Evolutionary conservation across 495 filamentous ascomycete species (phyloP).

Genomic region (Podospora pseudocomata): DNA sequence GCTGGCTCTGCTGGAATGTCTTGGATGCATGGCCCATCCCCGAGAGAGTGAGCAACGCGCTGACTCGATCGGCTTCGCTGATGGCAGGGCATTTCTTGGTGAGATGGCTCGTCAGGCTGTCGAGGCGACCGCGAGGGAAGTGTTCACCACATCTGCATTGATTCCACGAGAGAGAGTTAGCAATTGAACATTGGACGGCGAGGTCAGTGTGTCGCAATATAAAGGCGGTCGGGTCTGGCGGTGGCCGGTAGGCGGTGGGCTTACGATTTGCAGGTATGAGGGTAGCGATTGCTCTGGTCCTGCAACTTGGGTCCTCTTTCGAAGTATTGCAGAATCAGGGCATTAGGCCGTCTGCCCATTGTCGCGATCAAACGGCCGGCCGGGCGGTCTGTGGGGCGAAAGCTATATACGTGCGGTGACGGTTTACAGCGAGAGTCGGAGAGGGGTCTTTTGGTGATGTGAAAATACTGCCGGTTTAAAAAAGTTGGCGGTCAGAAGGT

Average conservation of each 20-base stretch:
- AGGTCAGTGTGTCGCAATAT: conserved; percentile 1
- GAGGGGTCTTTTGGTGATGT: conserved; percentile 24
- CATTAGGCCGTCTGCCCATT: conserved; percentile 81
- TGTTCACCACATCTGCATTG: conserved; percentile 62
- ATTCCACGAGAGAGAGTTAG: conserved; percentile 2
- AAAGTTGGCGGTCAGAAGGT: conserved; percentile 31
- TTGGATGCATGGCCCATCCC: conserved; percentile 36
- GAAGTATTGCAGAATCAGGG: conserved; percentile 79
- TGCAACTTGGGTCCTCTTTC: conserved; percentile 75
- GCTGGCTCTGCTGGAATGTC: conserved; percentile 26
- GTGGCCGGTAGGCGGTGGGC: conserved; percentile 7
- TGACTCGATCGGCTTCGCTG: conserved; percentile 60
- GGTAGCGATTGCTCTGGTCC: conserved; percentile 82
- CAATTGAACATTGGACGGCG: background rate
- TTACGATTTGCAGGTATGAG: conserved; percentile 73
- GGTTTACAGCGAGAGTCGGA: conserved; percentile 6
- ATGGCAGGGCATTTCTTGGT: conserved; percentile 78
- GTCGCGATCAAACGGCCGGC: conserved; percentile 19
- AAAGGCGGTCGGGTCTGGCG: conserved; percentile 7
- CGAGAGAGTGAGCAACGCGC: conserved; percentile 53
- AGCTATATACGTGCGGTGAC: conserved; percentile 15
- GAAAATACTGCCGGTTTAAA: conserved; percentile 35
- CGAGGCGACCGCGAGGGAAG: conserved; percentile 80
- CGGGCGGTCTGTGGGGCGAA: conserved; percentile 21
- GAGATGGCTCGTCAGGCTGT: conserved; percentile 72